Evolutionary conservation across 805 yeast species (phyloP), one percentile per base, ranked within the genome.

Genomic region (Candida hispaniensis): DNA sequence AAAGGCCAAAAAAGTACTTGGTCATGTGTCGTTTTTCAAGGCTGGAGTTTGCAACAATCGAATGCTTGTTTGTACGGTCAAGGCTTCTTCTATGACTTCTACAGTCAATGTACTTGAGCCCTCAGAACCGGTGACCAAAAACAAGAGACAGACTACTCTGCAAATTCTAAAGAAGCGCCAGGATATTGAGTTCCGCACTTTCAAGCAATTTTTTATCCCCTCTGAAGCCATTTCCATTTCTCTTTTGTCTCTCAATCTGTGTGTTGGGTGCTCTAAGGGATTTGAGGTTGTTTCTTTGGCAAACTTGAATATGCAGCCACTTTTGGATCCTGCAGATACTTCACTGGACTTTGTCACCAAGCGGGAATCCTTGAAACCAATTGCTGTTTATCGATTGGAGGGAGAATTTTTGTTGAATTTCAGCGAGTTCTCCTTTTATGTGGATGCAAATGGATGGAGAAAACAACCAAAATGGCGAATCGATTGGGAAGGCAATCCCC

Each of bases 261-360:
- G 96, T 63, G 79, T 91, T 44, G 98, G 98, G 15, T 91, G 98
- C 50, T 77, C 94, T 17, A 82, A 79, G 54, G 98, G 98, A 0
- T 91, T 91, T 62, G 97, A 91, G 60, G 83, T 91, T 50, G 85
- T 91, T 21, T 79, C 93, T 11, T 64, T 86, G 26, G 80, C 79
- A 41, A 81, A 79, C 35, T 78, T 81, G 41, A 80, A 75, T 41
- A 83, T 80, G 57, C 96, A 91, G 58, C 75, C 91, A 7, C 69
- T 91, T 34, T 64, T 91, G 48, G 97, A 91, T 59, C 95, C 94
- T n/a, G 98, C 97, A 1, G 98, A 91, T 52, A 93, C 97, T 0
- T 83, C 96, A 12, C 65, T 91, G 36, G 98, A 91, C 51, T 91
- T 91, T 62, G 96, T 91, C 9, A 81, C 74, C 40, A 80, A 73